Percentiles rank a stretch among this genome's conserved stretches.
Conservation (phyloP, 495 filamentous ascomycete genomes). For the Daldinia grandis region DNA sequence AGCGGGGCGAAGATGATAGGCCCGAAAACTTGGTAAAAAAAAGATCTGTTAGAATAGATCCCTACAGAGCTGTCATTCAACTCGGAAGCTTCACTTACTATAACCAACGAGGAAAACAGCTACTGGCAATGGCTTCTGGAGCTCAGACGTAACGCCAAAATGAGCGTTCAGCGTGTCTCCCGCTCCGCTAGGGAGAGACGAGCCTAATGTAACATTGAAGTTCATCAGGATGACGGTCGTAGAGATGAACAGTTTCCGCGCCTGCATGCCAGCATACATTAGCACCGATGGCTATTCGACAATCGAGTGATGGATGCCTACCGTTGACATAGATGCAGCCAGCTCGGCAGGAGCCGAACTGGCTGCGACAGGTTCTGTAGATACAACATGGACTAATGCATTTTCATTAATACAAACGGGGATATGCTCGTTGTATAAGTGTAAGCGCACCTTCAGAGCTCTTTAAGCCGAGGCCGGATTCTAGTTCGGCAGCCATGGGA, state of each 20-base stretch:
- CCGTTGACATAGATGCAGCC: not conserved
- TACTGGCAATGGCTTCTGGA: conserved; percentile 28
- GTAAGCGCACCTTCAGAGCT: not conserved
- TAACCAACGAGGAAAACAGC: conserved; percentile 67
- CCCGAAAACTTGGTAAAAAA: conserved; percentile 47
- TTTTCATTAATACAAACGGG: not conserved
- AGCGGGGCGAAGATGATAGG: conserved; percentile 55
- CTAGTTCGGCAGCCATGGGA: not conserved
- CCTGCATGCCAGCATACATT: not conserved
- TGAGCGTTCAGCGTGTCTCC: not conserved
- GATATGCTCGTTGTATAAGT: not conserved
- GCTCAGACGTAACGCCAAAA: not conserved
- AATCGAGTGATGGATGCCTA: not conserved
- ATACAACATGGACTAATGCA: not conserved
- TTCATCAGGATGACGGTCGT: not conserved
- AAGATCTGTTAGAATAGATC: not conserved
- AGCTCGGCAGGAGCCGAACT: not conserved
- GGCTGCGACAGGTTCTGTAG: not conserved
- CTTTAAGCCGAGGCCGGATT: not conserved
- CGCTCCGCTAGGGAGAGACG: conserved; percentile 16
- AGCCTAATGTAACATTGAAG: conserved; percentile 14
- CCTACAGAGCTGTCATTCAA: too few relatives aligned
- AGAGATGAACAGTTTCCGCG: not conserved
- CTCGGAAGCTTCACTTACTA: not conserved
- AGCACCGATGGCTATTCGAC: not conserved